Conservation (phyloP, 495 filamentous ascomycete species). For the Penicillium egyptiacum region DNA sequence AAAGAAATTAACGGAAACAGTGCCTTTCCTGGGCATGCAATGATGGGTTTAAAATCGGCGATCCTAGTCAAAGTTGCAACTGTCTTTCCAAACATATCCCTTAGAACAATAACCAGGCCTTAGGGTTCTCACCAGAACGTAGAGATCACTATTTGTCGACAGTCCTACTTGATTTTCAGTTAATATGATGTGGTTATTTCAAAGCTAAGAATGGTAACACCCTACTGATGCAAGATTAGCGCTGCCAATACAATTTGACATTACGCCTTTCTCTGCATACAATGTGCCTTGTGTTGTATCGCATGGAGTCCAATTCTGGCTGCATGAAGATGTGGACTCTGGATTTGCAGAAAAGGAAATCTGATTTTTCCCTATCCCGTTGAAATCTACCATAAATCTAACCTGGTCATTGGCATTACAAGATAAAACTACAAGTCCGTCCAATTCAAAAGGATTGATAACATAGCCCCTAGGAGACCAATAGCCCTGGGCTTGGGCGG, state of each 20-base stretch:
- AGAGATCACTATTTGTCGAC: not conserved
- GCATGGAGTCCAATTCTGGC: not conserved
- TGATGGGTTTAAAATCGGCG: not conserved
- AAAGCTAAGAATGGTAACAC: not conserved
- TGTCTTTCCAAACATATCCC: not conserved
- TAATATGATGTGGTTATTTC: not conserved
- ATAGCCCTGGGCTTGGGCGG: not conserved
- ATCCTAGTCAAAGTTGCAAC: not conserved
- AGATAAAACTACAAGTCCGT: not conserved
- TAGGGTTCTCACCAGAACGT: not conserved
- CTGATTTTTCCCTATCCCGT: not conserved
- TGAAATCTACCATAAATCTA: not conserved
- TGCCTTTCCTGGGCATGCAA: not conserved
- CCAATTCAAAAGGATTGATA: not conserved
- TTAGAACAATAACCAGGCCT: not conserved
- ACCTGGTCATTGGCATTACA: not conserved
- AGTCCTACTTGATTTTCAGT: not conserved
- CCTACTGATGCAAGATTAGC: not conserved
- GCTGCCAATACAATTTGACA: not conserved
- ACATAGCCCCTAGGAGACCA: not conserved
- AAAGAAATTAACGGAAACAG: not conserved
- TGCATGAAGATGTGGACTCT: too few relatives aligned
- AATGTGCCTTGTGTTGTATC: not conserved
- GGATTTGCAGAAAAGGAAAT: too few relatives aligned
- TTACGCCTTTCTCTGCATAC: not conserved